Evolutionary conservation across 495 filamentous ascomycete species (phyloP), one percentile per base, ranked within the genome.

Genomic region (Aspergillus campestris): DNA sequence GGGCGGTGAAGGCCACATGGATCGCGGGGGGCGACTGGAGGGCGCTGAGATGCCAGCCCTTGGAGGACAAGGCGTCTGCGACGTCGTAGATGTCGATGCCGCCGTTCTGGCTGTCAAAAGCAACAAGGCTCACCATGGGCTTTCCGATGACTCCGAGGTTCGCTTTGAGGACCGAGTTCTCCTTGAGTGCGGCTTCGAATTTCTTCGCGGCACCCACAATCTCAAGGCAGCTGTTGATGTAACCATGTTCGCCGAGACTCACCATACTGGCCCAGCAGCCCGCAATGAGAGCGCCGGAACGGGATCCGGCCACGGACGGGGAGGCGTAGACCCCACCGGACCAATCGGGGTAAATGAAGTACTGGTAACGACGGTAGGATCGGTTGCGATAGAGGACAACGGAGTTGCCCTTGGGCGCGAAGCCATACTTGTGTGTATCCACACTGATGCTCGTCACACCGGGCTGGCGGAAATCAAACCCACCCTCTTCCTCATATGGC

Each of bases 341-440:
- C 92, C 92, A 99, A 62, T 91, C 83, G 5, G 94, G 83, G 31
- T 85, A 89, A 62, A 99, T 80, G 64, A 95, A 97, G 73, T 99
- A 99, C 61, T 96, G 92, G 60, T 95, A 85, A 31, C 75, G 73
- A 48, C 92, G 82, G 38, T 94, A 79, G 35, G 77, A 65, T 34
- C 80, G 71, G 44, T 77, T 86, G 56, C 94, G 87, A 72, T 97
- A 97, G 43, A 99, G 78, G 12, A 95, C 67, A 7, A 89, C 90
- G 27, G 82, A 87, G 72, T 92, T 97, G 44, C 92, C 92, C 67
- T 97, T 97, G 15, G 92, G 92, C 0, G 92, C 94, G 65, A 99
- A 99, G 18, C 92, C 92, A 62, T 99, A 98, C 64, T 98, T 98
- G 71, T 98, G 92, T 28, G 92, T 99, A 61, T 99, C 92, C 58